Evolutionary conservation across 2,329 filamentous ascomycete species (phyloP).

Genomic region (Hymenoscyphus fraxineus): DNA sequence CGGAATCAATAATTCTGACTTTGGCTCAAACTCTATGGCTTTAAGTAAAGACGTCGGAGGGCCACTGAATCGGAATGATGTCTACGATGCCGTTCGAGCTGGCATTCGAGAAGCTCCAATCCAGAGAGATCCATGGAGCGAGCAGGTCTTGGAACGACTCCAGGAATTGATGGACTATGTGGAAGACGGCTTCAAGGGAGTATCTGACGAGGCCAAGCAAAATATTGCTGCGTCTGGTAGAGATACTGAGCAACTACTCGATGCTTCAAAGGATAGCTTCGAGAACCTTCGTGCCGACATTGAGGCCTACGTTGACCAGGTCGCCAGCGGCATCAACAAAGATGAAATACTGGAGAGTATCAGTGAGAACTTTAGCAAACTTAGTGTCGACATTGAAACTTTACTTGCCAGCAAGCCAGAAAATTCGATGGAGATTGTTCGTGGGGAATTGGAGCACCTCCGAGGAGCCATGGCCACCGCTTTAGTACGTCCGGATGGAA

Average conservation of each 20-base stretch:
- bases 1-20: constrained; percentile 77
- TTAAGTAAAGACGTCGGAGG: constrained; percentile 50
- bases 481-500: constrained; percentile 44
- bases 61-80: constrained; percentile 48
- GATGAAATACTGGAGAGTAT: constrained; percentile 75
- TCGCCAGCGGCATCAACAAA: constrained; percentile 64
- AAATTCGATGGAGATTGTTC: constrained; percentile 49
- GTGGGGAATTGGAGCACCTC: constrained; percentile 58
- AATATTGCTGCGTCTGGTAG: constrained; percentile 74
- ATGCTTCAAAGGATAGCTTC: constrained; percentile 82
- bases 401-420: constrained; percentile 51
- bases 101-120: constrained; percentile 48
- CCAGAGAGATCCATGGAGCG: constrained; percentile 40
- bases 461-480: constrained; percentile 53
- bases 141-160: constrained; percentile 53
- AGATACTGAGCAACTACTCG: constrained; percentile 83
- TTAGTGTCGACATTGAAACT: constrained; percentile 62
- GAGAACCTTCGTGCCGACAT: constrained; percentile 77
- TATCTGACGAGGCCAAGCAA: constrained; percentile 66
- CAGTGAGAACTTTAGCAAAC: constrained; percentile 61
- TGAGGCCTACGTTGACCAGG: constrained; percentile 73
- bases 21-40: constrained; percentile 41
- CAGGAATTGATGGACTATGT: constrained; percentile 63
- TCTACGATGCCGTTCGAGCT: constrained; percentile 56
- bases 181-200: constrained; percentile 54